Conservation (phyloP, 345 rosid species). For the Heritiera littoralis region DNA sequence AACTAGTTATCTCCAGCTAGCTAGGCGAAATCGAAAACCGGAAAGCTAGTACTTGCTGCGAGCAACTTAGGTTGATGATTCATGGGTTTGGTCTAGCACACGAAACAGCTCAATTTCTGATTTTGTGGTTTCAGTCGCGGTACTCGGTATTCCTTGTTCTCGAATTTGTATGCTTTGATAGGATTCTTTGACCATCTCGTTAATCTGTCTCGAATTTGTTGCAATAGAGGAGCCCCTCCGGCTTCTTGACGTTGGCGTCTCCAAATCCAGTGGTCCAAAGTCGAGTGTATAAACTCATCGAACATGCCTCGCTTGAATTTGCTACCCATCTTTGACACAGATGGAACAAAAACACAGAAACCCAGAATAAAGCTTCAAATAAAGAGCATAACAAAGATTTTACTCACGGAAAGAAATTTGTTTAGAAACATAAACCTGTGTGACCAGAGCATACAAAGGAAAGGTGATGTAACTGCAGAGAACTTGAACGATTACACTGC, state of each 20-base stretch:
- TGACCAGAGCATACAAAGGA: slow-evolving; percentile 72
- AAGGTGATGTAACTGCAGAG: slow-evolving; percentile 89
- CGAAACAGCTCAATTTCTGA: slow-evolving; percentile 1
- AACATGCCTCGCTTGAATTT: slow-evolving; percentile 56
- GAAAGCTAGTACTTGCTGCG: too few relatives aligned
- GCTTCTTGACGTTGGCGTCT: slow-evolving; percentile 19
- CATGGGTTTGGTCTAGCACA: not conserved
- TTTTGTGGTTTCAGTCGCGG: slow-evolving; percentile 5
- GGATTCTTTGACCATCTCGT: slow-evolving; percentile 19
- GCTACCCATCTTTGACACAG: slow-evolving; percentile 63
- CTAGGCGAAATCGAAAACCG: too few relatives aligned
- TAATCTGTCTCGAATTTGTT: not conserved
- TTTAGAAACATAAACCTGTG: slow-evolving; percentile 46
- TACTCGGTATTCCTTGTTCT: slow-evolving; percentile 25
- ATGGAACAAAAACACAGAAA: not conserved
- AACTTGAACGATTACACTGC: slow-evolving; percentile 78
- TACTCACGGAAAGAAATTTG: not conserved
- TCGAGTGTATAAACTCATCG: slow-evolving; percentile 22
- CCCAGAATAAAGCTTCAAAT: not conserved
- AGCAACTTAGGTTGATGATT: not conserved
- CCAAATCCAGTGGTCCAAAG: slow-evolving; percentile 34
- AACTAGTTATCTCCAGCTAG: too few relatives aligned
- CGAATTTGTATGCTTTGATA: slow-evolving; percentile 4
- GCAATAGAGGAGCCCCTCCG: not conserved
- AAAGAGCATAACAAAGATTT: not conserved